A percentile compares a stretch with the other conserved stretches of the same genome.
These are phyloP conservation scores for Beverwykella pulmonaria DNA, from an alignment of 495 filamentous ascomycete genomes.

Conservation along the genomic window DNA sequence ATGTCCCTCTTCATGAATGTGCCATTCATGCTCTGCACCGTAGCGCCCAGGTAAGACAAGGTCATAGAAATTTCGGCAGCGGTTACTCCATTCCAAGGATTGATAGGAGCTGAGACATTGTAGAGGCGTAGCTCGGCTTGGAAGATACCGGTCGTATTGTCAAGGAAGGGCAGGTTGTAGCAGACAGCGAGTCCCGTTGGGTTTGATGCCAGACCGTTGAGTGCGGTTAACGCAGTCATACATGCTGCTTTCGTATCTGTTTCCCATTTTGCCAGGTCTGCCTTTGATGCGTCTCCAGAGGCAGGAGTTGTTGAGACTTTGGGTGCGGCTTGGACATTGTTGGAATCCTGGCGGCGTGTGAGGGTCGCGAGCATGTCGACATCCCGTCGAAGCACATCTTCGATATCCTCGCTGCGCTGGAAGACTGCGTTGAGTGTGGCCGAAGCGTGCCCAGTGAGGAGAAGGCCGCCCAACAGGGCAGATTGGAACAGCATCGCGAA, in stretches of 20 bases:
- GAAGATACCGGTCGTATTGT: constrained; percentile 66
- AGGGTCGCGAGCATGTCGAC: constrained; percentile 28
- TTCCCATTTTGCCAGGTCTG: constrained; percentile 51
- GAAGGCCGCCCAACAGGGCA: constrained; percentile 29
- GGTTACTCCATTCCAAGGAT: constrained; percentile 60
- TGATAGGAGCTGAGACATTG: constrained; percentile 59
- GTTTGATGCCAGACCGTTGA: constrained; percentile 58
- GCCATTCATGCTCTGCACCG: constrained; percentile 46
- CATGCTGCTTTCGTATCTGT: constrained; percentile 57
- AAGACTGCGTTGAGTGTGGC: constrained; percentile 24
- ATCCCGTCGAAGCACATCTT: constrained; percentile 27
- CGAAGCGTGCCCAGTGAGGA: constrained; percentile 30
- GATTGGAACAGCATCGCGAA: constrained; percentile 29
- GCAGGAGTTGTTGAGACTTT: constrained; percentile 26
- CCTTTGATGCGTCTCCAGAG: constrained; percentile 33
- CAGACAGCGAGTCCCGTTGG: constrained; percentile 75
- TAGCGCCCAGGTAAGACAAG: constrained; percentile 62
- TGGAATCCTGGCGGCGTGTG: constrained; percentile 24
- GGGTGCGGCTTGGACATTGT: constrained; percentile 3
- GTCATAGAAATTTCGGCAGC: constrained; percentile 59
- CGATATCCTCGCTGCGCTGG: constrained; percentile 23
- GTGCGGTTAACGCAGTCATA: constrained; percentile 48
- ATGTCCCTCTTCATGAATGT: constrained; percentile 29
- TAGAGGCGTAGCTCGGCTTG: constrained; percentile 72
- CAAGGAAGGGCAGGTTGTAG: constrained; percentile 70